Base-by-base conservation (phyloP, 768 basidiomycete species). In the Astraeus odoratus region DNA sequence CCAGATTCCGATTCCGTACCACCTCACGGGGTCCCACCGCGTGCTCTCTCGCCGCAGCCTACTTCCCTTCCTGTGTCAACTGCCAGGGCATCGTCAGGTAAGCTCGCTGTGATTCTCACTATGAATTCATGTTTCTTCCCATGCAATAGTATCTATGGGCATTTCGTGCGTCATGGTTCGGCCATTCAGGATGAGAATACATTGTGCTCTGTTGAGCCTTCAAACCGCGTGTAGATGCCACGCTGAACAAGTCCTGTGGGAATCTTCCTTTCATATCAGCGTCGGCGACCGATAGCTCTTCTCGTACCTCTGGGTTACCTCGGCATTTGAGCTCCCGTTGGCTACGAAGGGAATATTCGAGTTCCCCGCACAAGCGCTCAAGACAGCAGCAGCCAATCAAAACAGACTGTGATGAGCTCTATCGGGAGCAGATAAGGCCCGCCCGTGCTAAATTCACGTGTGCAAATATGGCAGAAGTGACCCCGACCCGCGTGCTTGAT, bases 1-100 rank as follows among this genome's bases (percentile, higher is more conserved):
- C 25, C 16, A 25, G n/a, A 20, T n/a, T 41, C 9, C 26, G 26
- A 19, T 26, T 41, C 26, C 39, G 16, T 41, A 41, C 39, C 39
- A 27, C 39, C 26, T 41, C 39, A 16, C 24, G 39, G 39, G 39
- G 39, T 41, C 39, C 39, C 15, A 29, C 39, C 25, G 39, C 39
- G 25, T 40, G 39, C n/a, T 25, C 25, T 22, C 39, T 27, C 38
- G 23, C 24, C 39, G 22, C 36, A 37, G 39, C 39, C 13, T 27
- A n/a, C 7, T 26, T 7, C 24, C 23, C 24, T 8, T n/a, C 16
- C 13, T 25, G 10, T n/a, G n/a, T n/a, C n/a, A n/a, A 19, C 24
- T 8, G n/a, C n/a, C 8, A 18, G 3, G 35, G 16, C 35, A 19
- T 27, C 39, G 39, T 29, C 26, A 20, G 37, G 37, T 25, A 39